phyloP scores from a whole-genome alignment of 2,329 filamentous ascomycete species.

The Ophiostoma himal-ulmi region DNA sequence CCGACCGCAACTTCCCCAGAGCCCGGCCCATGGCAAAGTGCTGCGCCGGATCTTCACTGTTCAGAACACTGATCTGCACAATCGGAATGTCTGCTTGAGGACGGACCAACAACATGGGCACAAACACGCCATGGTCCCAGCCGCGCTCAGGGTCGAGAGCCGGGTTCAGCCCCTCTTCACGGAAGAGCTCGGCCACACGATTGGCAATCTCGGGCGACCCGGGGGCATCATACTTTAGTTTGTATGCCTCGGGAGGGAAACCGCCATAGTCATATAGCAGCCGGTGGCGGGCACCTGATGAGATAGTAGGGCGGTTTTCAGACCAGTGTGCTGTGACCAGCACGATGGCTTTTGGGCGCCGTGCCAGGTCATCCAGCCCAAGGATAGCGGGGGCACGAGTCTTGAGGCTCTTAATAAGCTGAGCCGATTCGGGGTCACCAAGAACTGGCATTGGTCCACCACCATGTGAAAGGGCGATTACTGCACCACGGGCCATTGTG shows the following conservation, averaged over 20 bases:
- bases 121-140: constrained; percentile 58
- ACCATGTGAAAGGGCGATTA: constrained; percentile 46
- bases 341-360: constrained; percentile 41
- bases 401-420: constrained; percentile 47
- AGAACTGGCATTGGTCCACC: constrained; percentile 55
- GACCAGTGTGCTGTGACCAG: constrained; percentile 57
- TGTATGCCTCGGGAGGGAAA: constrained; percentile 52
- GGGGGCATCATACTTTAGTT: constrained; percentile 50
- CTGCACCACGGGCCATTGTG: constrained; percentile 40
- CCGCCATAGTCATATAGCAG: constrained; percentile 54
- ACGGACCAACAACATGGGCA: constrained; percentile 50
- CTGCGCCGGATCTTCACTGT: constrained; percentile 43
- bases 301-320: constrained; percentile 45
- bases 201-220: constrained; percentile 50
- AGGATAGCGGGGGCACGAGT: constrained; percentile 51
- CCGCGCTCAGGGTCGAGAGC: constrained; percentile 39
- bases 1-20: constrained; percentile 43
- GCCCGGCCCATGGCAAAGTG: constrained; percentile 51
- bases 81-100: constrained; percentile 49
- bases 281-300: constrained; percentile 41
- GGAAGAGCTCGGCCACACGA: constrained; percentile 43
- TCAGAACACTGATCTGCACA: constrained; percentile 52
- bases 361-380: constrained; percentile 45
- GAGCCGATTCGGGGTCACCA: constrained; percentile 47
- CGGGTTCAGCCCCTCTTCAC: constrained; percentile 39